Evolutionary conservation across 2,329 filamentous ascomycete species (phyloP), one percentile per base, ranked within the genome.

Genomic region (Cladophialophora psammophila): DNA sequence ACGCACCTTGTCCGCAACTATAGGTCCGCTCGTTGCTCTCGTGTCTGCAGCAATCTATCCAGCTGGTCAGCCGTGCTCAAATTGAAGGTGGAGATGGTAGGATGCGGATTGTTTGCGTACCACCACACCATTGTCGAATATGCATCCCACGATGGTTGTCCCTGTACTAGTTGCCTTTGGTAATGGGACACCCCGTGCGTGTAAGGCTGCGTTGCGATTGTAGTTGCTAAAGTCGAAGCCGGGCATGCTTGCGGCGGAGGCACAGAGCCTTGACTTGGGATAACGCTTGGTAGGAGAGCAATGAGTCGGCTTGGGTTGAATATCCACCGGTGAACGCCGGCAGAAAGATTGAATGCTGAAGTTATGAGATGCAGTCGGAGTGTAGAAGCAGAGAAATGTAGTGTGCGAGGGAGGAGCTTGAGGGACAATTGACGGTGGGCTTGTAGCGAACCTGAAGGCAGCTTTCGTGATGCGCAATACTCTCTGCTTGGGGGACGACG

Each of bases 221-320:
- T 98, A 95, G 87, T 99, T 99, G 81, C 93, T 96, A 87, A 99
- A 99, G 85, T 98, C 94, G 87, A 97, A 97, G 84, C 94, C 94
- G 76, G 92, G 90, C 95, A 99, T 99, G 76, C 38, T 64, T 60
- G 63, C 61, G 59, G 64, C 60, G 12, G 42, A 66, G 67, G 65
- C 63, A 45, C 62, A 55, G 50, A 54, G 64, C 69, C 64, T 52
- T 57, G 10, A 40, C n/a, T 20, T 35, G 12, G 12, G 52, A 53
- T 31, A 34, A 15, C 26, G 40, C 2, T 13, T 36, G 45, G 7
- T 31, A 45, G 18, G 35, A 31, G 52, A 65, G 31, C n/a, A 45
- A 20, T 45, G 38, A 20, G 34, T 20, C 15, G 31, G 32, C 3
- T 20, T 32, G n/a, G 40, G 10, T 48, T 32, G 20, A 20, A 5